Base-by-base conservation (phyloP, 2,329 filamentous ascomycete genomes). In the Penicillium rolfsii region DNA sequence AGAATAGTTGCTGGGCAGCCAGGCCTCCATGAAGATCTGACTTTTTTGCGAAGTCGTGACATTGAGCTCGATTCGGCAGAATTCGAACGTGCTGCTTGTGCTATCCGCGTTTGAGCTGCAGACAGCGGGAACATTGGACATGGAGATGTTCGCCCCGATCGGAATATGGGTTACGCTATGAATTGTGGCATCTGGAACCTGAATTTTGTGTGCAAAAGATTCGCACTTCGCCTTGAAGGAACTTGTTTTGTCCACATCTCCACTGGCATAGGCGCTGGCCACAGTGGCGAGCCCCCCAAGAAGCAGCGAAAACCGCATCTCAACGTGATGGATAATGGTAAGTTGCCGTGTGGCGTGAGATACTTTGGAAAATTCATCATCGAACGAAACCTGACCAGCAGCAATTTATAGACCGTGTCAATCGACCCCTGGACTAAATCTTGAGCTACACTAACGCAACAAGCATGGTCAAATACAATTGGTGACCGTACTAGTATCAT, bases 1-100 rank as follows among this genome's bases (percentile, higher is more conserved):
- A 0, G 73, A 77, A 73, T 81, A 83, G 14, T 76, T 67, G 6
- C 71, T 70, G 0, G 81, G 81, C 9, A 82, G 62, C 80, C 80
- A 82, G 0, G 78, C 67, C 64, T 83, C 81, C 35, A 79, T 58
- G 50, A 40, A 53, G 22, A 53, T 38, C 35, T 53, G 50, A 41
- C 50, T 53, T 24, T 53, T 40, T 8, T 36, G 36, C 19, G 50
- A 53, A 41, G 50, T 53, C 50, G 50, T 53, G 22, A 53, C 50
- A 53, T 53, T 53, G 16, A 53, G 50, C 4, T 36, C 14, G n/a
- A 53, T 36, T n/a, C 50, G 50, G 16, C 50, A 53, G 36, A 53
- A 53, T 36, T 53, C 50, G 24, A 53, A 53, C 19, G 50, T 24
- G 24, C 35, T 53, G 12, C 26, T 28, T 12, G 22, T 40, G 16